These are phyloP conservation scores for Xylaria bambusicola DNA, from an alignment of 495 filamentous ascomycete species.

Conservation along the genomic window DNA sequence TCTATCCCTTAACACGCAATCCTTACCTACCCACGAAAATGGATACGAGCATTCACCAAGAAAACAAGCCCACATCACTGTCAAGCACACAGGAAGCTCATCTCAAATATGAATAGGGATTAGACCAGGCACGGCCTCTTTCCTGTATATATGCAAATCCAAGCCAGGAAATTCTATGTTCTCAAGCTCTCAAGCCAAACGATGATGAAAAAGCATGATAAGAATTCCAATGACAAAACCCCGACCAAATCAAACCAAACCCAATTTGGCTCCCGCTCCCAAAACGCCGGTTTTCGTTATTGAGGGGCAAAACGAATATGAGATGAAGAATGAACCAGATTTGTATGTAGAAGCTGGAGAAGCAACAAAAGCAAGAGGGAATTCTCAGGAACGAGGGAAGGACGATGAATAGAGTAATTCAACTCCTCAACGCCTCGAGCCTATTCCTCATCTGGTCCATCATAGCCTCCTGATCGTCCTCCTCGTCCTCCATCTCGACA, in stretches of 20 bases:
- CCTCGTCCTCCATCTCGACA: conserved; percentile 65
- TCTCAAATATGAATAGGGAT: background rate
- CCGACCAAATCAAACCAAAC: no score
- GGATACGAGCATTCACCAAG: no score
- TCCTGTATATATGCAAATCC: conserved; percentile 29
- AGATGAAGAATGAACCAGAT: conserved; percentile 14
- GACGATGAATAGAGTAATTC: no score
- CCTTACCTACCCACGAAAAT: no score
- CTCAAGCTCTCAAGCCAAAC: background rate
- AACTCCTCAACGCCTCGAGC: conserved; percentile 90
- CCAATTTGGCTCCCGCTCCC: conserved; percentile 24
- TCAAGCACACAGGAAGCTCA: no score
- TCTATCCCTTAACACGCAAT: no score
- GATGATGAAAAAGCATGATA: no score
- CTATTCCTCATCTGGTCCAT: conserved; percentile 92
- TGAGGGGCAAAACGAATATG: conserved; percentile 7
- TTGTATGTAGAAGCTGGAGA: no score
- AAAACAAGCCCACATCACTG: no score
- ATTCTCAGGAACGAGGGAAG: no score
- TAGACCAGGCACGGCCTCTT: background rate
- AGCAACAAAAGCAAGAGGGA: background rate
- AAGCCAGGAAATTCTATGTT: conserved; percentile 2
- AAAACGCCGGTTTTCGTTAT: conserved; percentile 28
- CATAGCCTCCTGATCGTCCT: conserved; percentile 83
- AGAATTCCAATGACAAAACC: no score